Evolutionary conservation across 257 asterid genomes (phyloP), one percentile per base, ranked within the genome.

Genomic region (Hygrophila difformis): DNA sequence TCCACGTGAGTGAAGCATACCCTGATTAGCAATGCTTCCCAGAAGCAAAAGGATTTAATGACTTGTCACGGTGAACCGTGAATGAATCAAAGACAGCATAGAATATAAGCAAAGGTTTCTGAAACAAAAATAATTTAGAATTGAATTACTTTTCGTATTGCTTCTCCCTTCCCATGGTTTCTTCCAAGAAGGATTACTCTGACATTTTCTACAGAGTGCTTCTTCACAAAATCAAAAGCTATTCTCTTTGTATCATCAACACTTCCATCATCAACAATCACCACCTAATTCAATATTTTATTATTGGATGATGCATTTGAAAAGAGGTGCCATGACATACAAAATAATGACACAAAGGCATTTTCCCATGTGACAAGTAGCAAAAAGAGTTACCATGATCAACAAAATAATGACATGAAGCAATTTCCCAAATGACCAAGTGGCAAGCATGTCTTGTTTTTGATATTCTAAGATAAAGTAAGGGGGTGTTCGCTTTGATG

Each of bases 161-260:
- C 99, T 81, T 91, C 99, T 62, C 99, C 97, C 73, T 91, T 91
- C 44, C 99, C 99, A 62, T 91, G 95, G 74, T 91, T 91, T 70
- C 65, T 69, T 51, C 97, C 99, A 5, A 91, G 93, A 64, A 91
- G 87, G 62, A 91, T 56, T 53, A 87, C 78, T 66, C 99, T 77
- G 53, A 87, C 89, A 58, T 78, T 76, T 15, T 91, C 93, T 11
- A 87, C 93, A 21, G 70, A 70, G 75, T 87, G 70, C 66, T 71
- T 83, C 71, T 76, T 87, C 63, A 83, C 97, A 62, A 70, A 81
- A 47, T 87, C 81, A 71, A 87, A 86, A 47, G 97, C 97, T 60
- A 86, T 89, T 62, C 66, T 64, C 68, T 68, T 78, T 7, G 99
- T 87, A 53, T 72, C 89, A 69, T 91, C 99, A 39, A 69, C 58